Evolutionary conservation across 352 stramenopile species (phyloP).

Genomic region (Phytophthora multivora): DNA sequence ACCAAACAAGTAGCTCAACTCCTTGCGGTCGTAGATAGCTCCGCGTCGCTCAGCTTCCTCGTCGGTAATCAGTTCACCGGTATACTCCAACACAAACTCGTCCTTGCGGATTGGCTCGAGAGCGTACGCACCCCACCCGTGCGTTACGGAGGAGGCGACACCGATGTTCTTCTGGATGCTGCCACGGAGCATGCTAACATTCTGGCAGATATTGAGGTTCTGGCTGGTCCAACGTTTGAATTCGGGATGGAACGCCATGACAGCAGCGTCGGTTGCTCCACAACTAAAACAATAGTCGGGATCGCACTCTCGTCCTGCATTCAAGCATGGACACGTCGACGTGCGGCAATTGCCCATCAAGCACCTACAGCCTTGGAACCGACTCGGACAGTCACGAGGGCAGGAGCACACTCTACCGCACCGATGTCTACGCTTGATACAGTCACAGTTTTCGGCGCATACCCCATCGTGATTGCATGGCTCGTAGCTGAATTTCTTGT

Average conservation of each 20-base stretch:
- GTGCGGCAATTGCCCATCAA: constrained; percentile 55
- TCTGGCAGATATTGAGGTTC: constrained; percentile 57
- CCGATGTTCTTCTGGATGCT: constrained; percentile 64
- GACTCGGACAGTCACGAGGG: constrained; percentile 62
- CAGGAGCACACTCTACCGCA: constrained; percentile 73
- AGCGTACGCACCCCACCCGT: constrained; percentile 75
- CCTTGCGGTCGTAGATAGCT: constrained; percentile 79
- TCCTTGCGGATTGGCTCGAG: constrained; percentile 67
- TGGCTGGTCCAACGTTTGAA: constrained; percentile 30
- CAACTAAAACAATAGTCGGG: constrained; percentile 78
- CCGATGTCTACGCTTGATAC: constrained; percentile 50
- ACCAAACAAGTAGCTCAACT: constrained; percentile 92
- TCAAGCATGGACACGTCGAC: constrained; percentile 60
- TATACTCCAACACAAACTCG: constrained; percentile 82
- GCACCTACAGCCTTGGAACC: constrained; percentile 74
- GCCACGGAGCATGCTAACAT: constrained; percentile 63
- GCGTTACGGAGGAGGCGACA: constrained; percentile 67
- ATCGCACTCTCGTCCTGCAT: constrained; percentile 63
- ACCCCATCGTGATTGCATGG: constrained; percentile 65
- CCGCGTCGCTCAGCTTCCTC: constrained; percentile 84
- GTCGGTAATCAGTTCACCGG: constrained; percentile 67
- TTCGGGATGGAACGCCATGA: constrained; percentile 48
- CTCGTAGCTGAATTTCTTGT: constrained; percentile 58
- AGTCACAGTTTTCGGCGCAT: constrained; percentile 61
- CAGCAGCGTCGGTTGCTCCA: constrained; percentile 60